phyloP scores from a whole-genome alignment of 495 filamentous ascomycete species.

The Talaromyces stipitatus region DNA sequence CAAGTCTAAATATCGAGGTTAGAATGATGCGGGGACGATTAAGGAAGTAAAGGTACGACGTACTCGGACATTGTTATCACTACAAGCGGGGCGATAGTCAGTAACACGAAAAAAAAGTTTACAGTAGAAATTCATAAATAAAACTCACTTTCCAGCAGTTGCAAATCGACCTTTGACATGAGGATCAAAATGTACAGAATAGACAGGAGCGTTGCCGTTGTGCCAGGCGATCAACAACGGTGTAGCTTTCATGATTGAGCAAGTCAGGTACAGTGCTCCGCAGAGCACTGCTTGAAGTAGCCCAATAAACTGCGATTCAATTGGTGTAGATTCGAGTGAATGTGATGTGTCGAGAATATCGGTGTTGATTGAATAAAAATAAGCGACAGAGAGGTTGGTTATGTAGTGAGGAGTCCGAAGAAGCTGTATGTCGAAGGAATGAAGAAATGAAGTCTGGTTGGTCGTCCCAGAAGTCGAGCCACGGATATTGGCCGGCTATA shows the following conservation, averaged over 20 bases:
- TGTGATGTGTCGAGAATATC: background rate
- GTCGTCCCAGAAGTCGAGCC: background rate
- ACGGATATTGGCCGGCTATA: background rate
- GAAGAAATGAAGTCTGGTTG: background rate
- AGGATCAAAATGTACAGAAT: constrained; percentile 92
- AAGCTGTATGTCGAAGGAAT: background rate
- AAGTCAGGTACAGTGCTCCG: constrained; percentile 7
- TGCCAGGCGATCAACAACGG: constrained; percentile 95
- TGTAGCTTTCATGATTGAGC: constrained; percentile 72
- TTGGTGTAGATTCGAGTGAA: background rate
- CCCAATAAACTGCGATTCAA: background rate
- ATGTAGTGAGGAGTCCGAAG: background rate
- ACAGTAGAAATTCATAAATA: background rate
- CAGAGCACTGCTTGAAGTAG: constrained; percentile 5
- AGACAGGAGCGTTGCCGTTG: constrained; percentile 88
- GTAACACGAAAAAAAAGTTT: constrained; percentile 7
- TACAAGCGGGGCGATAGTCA: constrained; percentile 10
- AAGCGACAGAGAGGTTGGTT: background rate
- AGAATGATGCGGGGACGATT: constrained; percentile 16
- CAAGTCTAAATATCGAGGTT: constrained; percentile 58
- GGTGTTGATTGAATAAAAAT: background rate
- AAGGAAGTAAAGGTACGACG: constrained; percentile 23
- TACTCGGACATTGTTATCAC: constrained; percentile 96
- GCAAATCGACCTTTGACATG: constrained; percentile 89
- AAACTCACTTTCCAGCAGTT: constrained; percentile 66